These are phyloP conservation scores for Microbotryomycetes sp. DNA, from an alignment of 1,284 basidiomycete genomes.

Conservation along the genomic window DNA sequence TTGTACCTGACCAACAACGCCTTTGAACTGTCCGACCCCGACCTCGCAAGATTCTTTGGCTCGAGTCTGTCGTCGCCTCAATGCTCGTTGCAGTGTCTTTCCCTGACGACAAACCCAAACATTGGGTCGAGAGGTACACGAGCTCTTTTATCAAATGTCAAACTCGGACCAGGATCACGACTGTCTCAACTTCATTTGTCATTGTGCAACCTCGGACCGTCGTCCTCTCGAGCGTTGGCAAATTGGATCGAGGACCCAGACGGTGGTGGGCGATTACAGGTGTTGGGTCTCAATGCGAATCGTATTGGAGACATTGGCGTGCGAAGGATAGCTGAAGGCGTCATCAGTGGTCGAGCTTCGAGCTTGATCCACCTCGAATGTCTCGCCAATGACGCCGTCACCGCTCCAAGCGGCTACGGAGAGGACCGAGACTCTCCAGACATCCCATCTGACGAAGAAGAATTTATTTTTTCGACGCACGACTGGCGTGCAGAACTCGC, in stretches of 20 bases:
- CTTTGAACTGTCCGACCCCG: conserved; percentile 12
- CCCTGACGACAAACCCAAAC: conserved; percentile 16
- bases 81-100: conserved; percentile 18
- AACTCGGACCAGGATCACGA: conserved; percentile 5
- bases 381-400: conserved; percentile 17
- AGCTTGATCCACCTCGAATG: conserved; percentile 24
- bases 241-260: conserved; percentile 19
- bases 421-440: neutral
- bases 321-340: conserved; percentile 8
- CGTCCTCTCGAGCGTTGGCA: conserved; percentile 15
- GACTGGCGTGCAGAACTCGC: conserved; percentile 4
- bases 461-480: neutral
- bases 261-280: conserved; percentile 14
- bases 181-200: conserved; percentile 23
- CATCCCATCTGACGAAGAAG: neutral
- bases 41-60: conserved; percentile 20
- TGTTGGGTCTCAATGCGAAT: conserved; percentile 21
- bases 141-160: conserved; percentile 9
- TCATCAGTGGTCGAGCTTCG: conserved; percentile 11
- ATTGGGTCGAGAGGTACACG: conserved; percentile 8
- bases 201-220: conserved; percentile 14
- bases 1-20: conserved; percentile 24
- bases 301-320: conserved; percentile 3
- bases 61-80: conserved; percentile 15
- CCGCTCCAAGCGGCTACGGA: neutral